Evolutionary conservation across 768 basidiomycete genomes (phyloP).

Genomic region (Termitomyces sp.): DNA sequence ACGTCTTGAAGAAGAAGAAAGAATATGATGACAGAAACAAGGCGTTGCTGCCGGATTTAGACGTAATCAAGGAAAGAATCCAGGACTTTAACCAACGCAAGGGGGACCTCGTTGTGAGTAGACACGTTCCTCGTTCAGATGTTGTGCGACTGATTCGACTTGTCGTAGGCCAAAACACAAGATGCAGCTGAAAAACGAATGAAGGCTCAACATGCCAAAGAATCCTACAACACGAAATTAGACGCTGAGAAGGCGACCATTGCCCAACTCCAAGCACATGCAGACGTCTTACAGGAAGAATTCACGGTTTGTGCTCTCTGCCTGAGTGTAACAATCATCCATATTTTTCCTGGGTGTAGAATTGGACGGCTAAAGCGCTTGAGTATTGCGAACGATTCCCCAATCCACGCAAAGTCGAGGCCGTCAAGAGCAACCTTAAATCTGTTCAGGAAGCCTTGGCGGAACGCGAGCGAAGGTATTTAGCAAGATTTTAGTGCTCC

Average conservation of each 20-base stretch:
- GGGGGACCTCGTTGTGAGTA: slow-evolving; percentile 38
- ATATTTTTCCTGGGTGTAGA: slow-evolving; percentile 24
- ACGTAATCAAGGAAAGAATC: slow-evolving; percentile 43
- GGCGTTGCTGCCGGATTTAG: slow-evolving; percentile 35
- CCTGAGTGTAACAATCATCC: not conserved
- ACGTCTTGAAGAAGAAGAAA: slow-evolving; percentile 38
- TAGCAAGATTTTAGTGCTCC: not conserved
- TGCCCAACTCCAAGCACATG: slow-evolving; percentile 35
- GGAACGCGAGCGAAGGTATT: slow-evolving; percentile 59
- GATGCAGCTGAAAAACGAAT: slow-evolving; percentile 44
- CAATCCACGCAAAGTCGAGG: slow-evolving; percentile 51
- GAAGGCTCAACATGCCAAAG: slow-evolving; percentile 40
- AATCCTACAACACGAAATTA: slow-evolving; percentile 48
- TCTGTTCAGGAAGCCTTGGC: slow-evolving; percentile 60
- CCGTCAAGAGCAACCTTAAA: slow-evolving; percentile 55
- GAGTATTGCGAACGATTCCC: slow-evolving; percentile 53
- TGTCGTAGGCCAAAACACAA: slow-evolving; percentile 40
- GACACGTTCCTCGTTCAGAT: not conserved
- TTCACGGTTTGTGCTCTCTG: slow-evolving; percentile 41
- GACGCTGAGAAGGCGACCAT: slow-evolving; percentile 42
- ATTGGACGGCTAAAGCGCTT: slow-evolving; percentile 60
- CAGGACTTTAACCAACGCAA: slow-evolving; percentile 43
- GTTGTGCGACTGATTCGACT: not conserved
- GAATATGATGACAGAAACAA: slow-evolving; percentile 40
- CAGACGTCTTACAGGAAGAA: slow-evolving; percentile 52